Evolutionary conservation across 176 grass and related monocot species (phyloP).

Genomic region (Pontederia paniculata): DNA sequence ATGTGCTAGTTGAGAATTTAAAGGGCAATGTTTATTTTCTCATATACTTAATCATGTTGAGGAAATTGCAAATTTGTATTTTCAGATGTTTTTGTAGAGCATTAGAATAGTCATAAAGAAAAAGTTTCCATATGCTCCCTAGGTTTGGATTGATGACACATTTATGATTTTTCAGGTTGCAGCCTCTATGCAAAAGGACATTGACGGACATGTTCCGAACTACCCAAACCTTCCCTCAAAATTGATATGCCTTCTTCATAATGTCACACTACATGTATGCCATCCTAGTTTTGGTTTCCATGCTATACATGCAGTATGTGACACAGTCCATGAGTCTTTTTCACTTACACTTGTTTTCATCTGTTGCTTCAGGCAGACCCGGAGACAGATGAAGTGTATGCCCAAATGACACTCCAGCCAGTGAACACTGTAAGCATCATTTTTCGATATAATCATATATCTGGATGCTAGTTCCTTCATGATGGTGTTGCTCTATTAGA

Average conservation of each 20-base stretch:
- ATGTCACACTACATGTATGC: constrained; percentile 89
- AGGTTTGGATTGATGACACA: background rate
- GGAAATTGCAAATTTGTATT: too few species aligned
- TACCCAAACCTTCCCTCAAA: constrained; percentile 91
- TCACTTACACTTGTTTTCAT: constrained; percentile 2
- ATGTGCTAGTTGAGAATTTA: too few species aligned
- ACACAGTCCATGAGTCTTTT: background rate
- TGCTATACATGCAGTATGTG: background rate
- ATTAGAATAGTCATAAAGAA: too few species aligned
- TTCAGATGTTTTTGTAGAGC: too few species aligned
- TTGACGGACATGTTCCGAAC: constrained; percentile 81
- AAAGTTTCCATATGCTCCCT: background rate
- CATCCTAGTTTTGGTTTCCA: background rate
- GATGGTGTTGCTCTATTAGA: too few species aligned
- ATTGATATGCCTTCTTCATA: constrained; percentile 94
- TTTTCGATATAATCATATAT: constrained; percentile 2
- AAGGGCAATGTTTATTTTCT: too few species aligned
- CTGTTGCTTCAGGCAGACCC: constrained; percentile 61
- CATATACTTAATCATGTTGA: too few species aligned
- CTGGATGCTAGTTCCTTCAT: background rate
- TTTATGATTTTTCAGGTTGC: constrained; percentile 52
- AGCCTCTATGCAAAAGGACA: constrained; percentile 99
- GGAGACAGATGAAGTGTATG: constrained; percentile 95
- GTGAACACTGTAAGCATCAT: constrained; percentile 69
- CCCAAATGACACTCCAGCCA: constrained; percentile 99